A percentile compares a stretch with the other conserved stretches of the same genome.
Conservation (phyloP, 2,329 filamentous ascomycete genomes). For the Sporothrix pseudoabietina region DNA sequence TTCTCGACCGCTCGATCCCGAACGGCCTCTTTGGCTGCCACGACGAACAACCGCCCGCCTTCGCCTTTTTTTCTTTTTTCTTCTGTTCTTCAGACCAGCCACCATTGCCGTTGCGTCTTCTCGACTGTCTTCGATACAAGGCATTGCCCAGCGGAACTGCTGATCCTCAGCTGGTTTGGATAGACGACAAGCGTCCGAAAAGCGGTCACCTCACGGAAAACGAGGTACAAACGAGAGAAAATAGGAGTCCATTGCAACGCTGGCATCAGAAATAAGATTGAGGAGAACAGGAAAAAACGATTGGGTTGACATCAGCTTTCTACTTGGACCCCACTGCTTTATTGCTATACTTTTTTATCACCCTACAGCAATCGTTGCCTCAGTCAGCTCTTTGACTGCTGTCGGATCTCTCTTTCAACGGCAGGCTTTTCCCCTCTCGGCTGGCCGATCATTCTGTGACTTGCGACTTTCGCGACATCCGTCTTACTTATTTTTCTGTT, state of each 20-base stretch:
- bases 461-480: constrained; percentile 13
- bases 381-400: background rate
- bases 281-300: constrained; percentile 10
- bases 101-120: background rate
- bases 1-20: background rate
- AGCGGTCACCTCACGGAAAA: background rate
- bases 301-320: constrained; percentile 13
- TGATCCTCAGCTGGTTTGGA: constrained; percentile 8
- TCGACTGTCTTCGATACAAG: background rate
- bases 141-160: background rate
- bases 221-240: background rate
- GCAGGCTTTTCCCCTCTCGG: background rate
- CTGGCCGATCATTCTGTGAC: background rate
- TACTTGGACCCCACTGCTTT: background rate
- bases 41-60: constrained; percentile 7
- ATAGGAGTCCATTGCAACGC: constrained; percentile 19
- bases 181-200: background rate
- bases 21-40: background rate
- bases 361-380: background rate
- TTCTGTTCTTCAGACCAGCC: background rate
- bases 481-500: background rate
- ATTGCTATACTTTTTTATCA: background rate
- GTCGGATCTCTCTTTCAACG: background rate
- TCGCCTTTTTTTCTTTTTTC: background rate
- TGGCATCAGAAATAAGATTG: constrained; percentile 21